Evolutionary conservation across 1,284 basidiomycete genomes (phyloP).

Genomic region (Phenoliferia sp.): DNA sequence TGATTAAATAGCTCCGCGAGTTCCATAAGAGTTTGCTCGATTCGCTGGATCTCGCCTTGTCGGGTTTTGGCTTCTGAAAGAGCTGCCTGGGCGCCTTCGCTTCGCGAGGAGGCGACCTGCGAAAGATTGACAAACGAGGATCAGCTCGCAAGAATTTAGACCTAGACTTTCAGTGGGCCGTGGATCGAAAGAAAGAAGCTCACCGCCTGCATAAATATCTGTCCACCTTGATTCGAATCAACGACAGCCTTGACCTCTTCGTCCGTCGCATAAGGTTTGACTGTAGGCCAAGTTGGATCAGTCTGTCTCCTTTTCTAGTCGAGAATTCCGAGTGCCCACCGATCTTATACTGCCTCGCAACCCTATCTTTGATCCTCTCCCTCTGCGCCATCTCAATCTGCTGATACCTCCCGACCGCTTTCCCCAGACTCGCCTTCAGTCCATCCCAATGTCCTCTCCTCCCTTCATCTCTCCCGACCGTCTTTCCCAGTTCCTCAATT

Average conservation of each 20-base stretch:
- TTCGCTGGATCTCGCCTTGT: background rate
- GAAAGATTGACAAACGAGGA: too few relatives aligned
- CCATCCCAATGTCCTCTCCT: conserved; percentile 19
- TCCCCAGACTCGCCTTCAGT: conserved; percentile 7
- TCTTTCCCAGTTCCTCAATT: background rate
- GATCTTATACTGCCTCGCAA: conserved; percentile 20
- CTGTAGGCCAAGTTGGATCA: background rate
- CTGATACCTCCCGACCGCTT: conserved; percentile 14
- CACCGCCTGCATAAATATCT: conserved; percentile 18
- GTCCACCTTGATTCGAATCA: conserved; percentile 1
- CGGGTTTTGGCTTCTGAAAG: conserved; percentile 9
- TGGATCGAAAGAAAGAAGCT: background rate
- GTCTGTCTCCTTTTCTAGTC: background rate
- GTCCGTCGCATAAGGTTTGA: conserved; percentile 20
- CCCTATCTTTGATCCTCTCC: conserved; percentile 16
- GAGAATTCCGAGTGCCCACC: conserved; percentile 2
- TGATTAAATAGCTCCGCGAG: background rate
- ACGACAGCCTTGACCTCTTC: conserved; percentile 15
- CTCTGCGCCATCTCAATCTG: conserved; percentile 12
- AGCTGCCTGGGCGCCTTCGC: conserved; percentile 4
- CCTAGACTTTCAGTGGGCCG: background rate
- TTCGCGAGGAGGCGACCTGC: conserved; percentile 3
- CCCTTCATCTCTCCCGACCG: conserved; percentile 19
- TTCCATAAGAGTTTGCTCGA: background rate
- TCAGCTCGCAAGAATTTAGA: background rate